Evolutionary conservation across 2,329 filamentous ascomycete species (phyloP), one percentile per base, ranked within the genome.

Genomic region (Pezicula carpinea): DNA sequence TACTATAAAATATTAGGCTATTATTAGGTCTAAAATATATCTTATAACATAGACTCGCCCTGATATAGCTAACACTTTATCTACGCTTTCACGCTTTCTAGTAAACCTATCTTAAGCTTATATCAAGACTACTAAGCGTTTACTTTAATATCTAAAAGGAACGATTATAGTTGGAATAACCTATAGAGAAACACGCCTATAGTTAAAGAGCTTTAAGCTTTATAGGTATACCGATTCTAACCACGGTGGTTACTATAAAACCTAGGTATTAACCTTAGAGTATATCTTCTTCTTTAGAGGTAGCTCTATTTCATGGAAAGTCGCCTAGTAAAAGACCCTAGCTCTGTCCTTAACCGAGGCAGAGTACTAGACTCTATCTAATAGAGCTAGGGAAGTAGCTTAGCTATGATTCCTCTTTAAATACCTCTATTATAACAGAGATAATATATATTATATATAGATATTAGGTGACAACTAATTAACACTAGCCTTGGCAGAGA

Each of bases 1-100:
- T 10, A 26, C 11, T 26, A n/a, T 15, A 2, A 21, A 13, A n/a
- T 49, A 49, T 38, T 33, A 39, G 14, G 39, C 23, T 34, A 35
- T 34, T 1, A 22, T 55, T 5, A 51, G 51, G 2, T 46, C 44
- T 0, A 3, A 51, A 2, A 51, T 49, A n/a, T 53, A 49, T 31
- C 15, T 35, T 11, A 32, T 39, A 13, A 31, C 32, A 2, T 13
- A 19, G 10, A 55, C 51, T 13, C 10, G 53, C 21, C 51, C 46
- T 19, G 49, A 56, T 31, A 32, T 56, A 2, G 47, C 44, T 3
- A 43, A 34, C 26, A 15, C 22, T 1, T 36, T 54, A 5, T 43
- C 34, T 14, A 15, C 14, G 2, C 17, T 53, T 2, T 31, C 17
- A n/a, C 31, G 38, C 22, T 53, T 41, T 33, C 1, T 18, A 1